phyloP scores from a whole-genome alignment of 2,329 filamentous ascomycete species.

The Monosporascus cannonballus region DNA sequence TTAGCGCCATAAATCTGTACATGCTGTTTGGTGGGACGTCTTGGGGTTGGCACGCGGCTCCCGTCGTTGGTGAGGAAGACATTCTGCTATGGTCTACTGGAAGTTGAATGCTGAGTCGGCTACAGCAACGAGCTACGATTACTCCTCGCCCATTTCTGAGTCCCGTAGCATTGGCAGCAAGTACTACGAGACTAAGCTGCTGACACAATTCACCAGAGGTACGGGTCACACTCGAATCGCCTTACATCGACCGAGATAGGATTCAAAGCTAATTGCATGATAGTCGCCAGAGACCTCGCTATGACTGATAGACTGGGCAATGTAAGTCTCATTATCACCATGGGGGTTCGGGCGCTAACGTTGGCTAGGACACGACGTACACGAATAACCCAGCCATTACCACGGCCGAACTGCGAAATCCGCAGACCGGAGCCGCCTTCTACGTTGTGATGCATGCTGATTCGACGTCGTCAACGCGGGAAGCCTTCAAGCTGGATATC shows the following conservation, averaged over 20 bases:
- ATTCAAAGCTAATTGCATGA: background rate
- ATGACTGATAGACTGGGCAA: constrained; percentile 43
- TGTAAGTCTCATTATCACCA: constrained; percentile 6
- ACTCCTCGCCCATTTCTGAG: constrained; percentile 55
- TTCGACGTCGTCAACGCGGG: constrained; percentile 43
- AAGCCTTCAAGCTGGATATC: constrained; percentile 48
- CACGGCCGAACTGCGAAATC: constrained; percentile 52
- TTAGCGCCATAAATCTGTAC: constrained; percentile 56
- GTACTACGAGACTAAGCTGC: constrained; percentile 57
- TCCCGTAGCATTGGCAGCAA: constrained; percentile 52
- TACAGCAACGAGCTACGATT: constrained; percentile 54
- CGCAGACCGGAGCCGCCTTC: constrained; percentile 49
- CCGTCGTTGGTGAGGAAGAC: constrained; percentile 35
- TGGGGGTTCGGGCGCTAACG: too few species aligned
- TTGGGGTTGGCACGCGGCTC: constrained; percentile 53
- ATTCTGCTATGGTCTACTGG: background rate
- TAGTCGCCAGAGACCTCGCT: constrained; percentile 48
- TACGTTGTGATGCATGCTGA: constrained; percentile 52
- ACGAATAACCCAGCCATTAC: constrained; percentile 45
- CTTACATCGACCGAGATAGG: too few species aligned
- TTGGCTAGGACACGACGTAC: constrained; percentile 40
- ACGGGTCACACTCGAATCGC: background rate
- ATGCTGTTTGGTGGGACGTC: constrained; percentile 62
- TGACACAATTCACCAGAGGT: constrained; percentile 50
- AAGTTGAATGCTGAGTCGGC: background rate